Evolutionary conservation across 1,284 basidiomycete genomes (phyloP).

Genomic region (Mycosarcoma maydis): DNA sequence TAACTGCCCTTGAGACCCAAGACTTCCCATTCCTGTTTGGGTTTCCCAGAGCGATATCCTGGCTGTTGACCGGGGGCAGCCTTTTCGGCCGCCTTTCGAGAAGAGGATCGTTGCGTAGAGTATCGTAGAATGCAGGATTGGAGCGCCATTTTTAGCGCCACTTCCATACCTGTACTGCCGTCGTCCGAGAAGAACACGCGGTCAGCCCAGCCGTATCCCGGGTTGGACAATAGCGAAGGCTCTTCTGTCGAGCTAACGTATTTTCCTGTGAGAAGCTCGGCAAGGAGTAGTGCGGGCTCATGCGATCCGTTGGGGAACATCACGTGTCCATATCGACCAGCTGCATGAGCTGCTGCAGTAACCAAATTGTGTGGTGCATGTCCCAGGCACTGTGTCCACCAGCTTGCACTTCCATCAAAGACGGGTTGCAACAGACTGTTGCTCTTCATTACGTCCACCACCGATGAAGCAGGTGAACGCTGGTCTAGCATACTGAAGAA

Average conservation of each 20-base stretch:
- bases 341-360: constrained; percentile 85
- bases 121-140: constrained; percentile 55
- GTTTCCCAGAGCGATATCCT: constrained; percentile 45
- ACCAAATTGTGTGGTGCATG: constrained; percentile 82
- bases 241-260: neutral
- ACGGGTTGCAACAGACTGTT: constrained; percentile 74
- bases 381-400: constrained; percentile 97
- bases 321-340: constrained; percentile 94
- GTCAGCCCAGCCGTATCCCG: constrained; percentile 79
- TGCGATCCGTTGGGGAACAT: constrained; percentile 92
- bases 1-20: constrained; percentile 92
- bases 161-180: constrained; percentile 94
- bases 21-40: constrained; percentile 74
- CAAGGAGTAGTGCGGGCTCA: constrained; percentile 81
- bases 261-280: constrained; percentile 75
- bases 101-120: constrained; percentile 6
- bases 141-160: constrained; percentile 89
- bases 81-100: constrained; percentile 28
- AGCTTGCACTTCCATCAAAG: constrained; percentile 91
- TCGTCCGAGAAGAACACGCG: constrained; percentile 94
- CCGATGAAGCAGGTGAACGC: constrained; percentile 3
- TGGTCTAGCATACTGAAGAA: constrained; percentile 73
- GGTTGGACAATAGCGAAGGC: constrained; percentile 40
- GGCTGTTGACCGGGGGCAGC: constrained; percentile 30
- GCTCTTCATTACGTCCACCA: constrained; percentile 3